Base-by-base conservation (phyloP, 2,329 filamentous ascomycete species). In the Aspergillus ustus region DNA sequence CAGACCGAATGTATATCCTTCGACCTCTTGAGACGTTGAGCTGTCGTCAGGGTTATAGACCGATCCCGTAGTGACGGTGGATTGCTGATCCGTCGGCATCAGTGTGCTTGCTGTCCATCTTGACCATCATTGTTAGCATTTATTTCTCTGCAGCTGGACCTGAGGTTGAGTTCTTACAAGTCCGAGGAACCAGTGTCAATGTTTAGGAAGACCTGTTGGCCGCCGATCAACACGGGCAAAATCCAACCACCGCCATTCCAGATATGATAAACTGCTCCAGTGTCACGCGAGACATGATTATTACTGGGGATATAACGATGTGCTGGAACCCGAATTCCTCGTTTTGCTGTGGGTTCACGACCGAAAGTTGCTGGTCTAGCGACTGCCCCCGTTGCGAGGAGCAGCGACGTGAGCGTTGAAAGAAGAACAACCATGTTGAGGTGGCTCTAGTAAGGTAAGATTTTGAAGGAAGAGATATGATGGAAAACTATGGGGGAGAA, bases 131-230 rank as follows among this genome's bases (percentile, higher is more conserved):
- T 15, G 17, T 60, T 46, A 52, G 46, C 19, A 28, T 29, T 37
- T 7, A 19, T 25, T 20, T 34, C n/a, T 6, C 6, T 31, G 29
- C 13, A 19, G 11, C 8, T 1, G 11, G 22, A 11, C 20, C 4
- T 45, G 45, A 13, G 13, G 7, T 7, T 31, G 28, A n/a, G 8
- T 19, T 31, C 59, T 20, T 49, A 61, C 59, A 61, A 43, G 37
- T 61, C 59, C 15, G 59, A 61, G 25, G 59, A 61, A 40, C 59
- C 59, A 28, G 59, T 61, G 31, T 61, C 59, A 13, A 61, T 19
- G 19, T 61, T 61, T 7, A 61, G 25, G 17, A 37, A 61, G 53
- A 61, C 59, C 40, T 61, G 53, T 50, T 61, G 59, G 20, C 49
- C 49, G 28, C 59, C 59, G 25, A 61, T 29, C 22, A 61, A 20